A percentile compares a stretch with the other conserved stretches of the same genome.
Conservation (phyloP, 2,329 filamentous ascomycete species). For the Alternaria sp. region DNA sequence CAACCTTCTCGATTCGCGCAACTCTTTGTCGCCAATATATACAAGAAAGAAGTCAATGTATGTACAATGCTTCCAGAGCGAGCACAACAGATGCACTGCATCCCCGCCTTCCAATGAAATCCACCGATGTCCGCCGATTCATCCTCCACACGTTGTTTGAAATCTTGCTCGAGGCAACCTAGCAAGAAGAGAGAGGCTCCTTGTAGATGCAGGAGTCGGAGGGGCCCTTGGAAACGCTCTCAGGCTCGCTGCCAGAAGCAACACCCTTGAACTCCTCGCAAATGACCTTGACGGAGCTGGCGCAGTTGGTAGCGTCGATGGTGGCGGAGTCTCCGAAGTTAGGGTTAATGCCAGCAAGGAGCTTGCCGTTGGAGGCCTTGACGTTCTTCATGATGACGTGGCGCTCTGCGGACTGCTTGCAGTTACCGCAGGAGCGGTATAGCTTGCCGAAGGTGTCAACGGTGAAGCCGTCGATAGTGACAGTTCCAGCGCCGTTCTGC, state of each 20-base stretch:
- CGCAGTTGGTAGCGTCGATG: slow-evolving; percentile 48
- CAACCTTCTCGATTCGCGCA: not conserved
- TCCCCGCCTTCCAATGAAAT: not conserved
- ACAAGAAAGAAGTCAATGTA: slow-evolving; percentile 24
- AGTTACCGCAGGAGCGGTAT: slow-evolving; percentile 57
- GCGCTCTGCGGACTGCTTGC: slow-evolving; percentile 55
- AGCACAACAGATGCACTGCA: slow-evolving; percentile 6
- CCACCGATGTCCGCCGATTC: not conserved
- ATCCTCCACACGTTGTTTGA: not conserved
- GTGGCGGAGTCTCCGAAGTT: slow-evolving; percentile 61
- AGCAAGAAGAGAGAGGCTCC: slow-evolving; percentile 27
- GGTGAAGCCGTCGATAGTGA: slow-evolving; percentile 47
- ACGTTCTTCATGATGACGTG: slow-evolving; percentile 55
- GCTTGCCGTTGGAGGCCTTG: slow-evolving; percentile 51
- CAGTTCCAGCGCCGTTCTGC: slow-evolving; percentile 51
- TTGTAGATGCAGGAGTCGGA: slow-evolving; percentile 40
- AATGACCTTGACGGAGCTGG: slow-evolving; percentile 35
- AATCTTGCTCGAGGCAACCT: slow-evolving; percentile 1
- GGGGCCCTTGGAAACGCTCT: slow-evolving; percentile 31
- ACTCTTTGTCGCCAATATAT: not conserved
- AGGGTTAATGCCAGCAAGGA: slow-evolving; percentile 58
- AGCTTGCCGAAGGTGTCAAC: slow-evolving; percentile 48
- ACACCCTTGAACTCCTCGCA: slow-evolving; percentile 46
- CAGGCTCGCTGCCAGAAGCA: slow-evolving; percentile 37
- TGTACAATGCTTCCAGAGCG: slow-evolving; percentile 5